A percentile compares a stretch with the other conserved stretches of the same genome.
Evolutionary conservation across 1,284 basidiomycete species (phyloP).

Genomic region (Grifola frondosa): DNA sequence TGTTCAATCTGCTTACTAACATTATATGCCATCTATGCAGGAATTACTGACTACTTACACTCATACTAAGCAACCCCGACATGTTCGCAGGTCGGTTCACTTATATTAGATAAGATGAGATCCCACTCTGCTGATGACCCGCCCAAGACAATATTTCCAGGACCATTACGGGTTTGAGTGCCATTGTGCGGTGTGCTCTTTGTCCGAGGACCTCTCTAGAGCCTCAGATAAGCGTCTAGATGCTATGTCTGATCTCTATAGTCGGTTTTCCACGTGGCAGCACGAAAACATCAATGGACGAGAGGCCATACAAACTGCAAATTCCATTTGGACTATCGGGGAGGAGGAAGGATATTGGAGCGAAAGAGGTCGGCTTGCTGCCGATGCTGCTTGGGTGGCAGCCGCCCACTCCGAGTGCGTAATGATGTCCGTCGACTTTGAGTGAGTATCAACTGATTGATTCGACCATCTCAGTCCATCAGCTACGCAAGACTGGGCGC

Average conservation of each 20-base stretch:
- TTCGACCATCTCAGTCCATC: slow-evolving; percentile 33
- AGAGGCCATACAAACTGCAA: slow-evolving; percentile 47
- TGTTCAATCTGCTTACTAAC: neutral
- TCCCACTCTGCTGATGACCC: neutral
- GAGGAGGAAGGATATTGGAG: slow-evolving; percentile 63
- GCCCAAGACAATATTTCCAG: too few species aligned
- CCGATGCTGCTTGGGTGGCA: slow-evolving; percentile 57
- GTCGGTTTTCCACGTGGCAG: slow-evolving; percentile 48
- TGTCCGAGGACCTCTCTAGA: slow-evolving; percentile 44
- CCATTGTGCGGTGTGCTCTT: slow-evolving; percentile 54
- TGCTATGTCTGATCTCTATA: slow-evolving; percentile 45
- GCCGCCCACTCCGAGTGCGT: slow-evolving; percentile 61
- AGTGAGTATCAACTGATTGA: neutral
- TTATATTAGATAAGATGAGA: neutral
- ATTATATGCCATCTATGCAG: slow-evolving; percentile 29
- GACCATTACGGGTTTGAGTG: too few species aligned
- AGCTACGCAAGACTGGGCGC: slow-evolving; percentile 48
- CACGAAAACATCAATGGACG: slow-evolving; percentile 40
- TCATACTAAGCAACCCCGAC: slow-evolving; percentile 50
- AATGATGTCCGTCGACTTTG: neutral
- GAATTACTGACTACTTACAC: slow-evolving; percentile 62
- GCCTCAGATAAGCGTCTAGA: slow-evolving; percentile 50
- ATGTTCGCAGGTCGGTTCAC: slow-evolving; percentile 46
- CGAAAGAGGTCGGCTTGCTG: slow-evolving; percentile 60
- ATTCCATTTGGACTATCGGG: slow-evolving; percentile 53